phyloP scores from a whole-genome alignment of 345 rosid species.

The Geranium brycei region DNA sequence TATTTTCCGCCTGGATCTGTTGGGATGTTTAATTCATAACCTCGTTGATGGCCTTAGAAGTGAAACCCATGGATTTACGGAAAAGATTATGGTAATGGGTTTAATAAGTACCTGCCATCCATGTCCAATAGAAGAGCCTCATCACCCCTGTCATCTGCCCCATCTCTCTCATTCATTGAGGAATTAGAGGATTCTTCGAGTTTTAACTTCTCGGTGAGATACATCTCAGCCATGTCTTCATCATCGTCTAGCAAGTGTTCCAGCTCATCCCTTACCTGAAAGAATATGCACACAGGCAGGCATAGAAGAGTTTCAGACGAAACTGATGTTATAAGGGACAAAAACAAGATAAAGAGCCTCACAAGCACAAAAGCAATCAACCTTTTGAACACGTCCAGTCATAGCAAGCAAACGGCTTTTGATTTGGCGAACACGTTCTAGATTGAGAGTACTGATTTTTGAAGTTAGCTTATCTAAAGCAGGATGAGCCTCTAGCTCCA shows the following conservation, averaged over 20 bases:
- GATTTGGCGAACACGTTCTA: constrained; percentile 58
- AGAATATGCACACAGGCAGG: not conserved
- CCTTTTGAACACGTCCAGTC: constrained; percentile 67
- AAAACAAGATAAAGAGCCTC: not conserved
- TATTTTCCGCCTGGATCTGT: no score
- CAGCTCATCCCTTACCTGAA: constrained; percentile 81
- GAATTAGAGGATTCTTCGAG: constrained; percentile 52
- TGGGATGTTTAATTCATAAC: no score
- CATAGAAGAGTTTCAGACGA: no score
- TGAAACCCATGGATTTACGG: no score
- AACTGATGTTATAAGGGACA: no score
- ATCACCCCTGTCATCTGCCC: constrained; percentile 35
- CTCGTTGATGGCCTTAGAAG: no score
- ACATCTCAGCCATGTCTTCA: constrained; percentile 98
- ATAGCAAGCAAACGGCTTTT: constrained; percentile 61
- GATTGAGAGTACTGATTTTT: constrained; percentile 59
- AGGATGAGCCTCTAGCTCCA: constrained; percentile 61
- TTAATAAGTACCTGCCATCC: constrained; percentile 39
- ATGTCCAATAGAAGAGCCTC: constrained; percentile 35
- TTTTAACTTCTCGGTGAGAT: constrained; percentile 66
- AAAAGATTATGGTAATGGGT: not conserved
- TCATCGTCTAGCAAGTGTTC: constrained; percentile 91
- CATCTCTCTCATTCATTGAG: constrained; percentile 49
- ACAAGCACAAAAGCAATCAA: constrained; percentile 9
- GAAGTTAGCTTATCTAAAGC: constrained; percentile 63